These are phyloP conservation scores for Datisca glomerata DNA, from an alignment of 306 rosid genomes.

Conservation along the genomic window DNA sequence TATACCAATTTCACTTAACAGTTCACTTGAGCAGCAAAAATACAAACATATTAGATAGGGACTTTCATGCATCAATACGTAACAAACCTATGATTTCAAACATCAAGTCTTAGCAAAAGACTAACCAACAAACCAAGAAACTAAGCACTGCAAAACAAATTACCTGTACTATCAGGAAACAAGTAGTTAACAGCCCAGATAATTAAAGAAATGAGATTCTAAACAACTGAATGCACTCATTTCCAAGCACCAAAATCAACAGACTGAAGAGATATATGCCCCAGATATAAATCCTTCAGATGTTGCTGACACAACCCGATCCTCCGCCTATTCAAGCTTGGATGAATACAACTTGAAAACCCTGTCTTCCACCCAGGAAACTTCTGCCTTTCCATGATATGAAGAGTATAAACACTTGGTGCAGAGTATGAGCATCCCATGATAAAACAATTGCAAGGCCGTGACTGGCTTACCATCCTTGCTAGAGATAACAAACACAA, in stretches of 20 bases:
- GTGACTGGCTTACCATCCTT: slow-evolving; percentile 60
- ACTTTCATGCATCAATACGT: too few species aligned
- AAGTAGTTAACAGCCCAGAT: too few species aligned
- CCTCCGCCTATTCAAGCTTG: slow-evolving; percentile 66
- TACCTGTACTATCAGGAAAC: too few species aligned
- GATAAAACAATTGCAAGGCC: slow-evolving; percentile 75
- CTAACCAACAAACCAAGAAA: too few species aligned
- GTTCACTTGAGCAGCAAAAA: too few species aligned
- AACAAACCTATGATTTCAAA: too few species aligned
- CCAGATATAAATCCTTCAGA: slow-evolving; percentile 60
- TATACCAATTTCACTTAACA: too few species aligned
- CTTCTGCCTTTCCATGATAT: slow-evolving; percentile 88
- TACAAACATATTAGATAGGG: too few species aligned
- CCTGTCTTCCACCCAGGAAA: slow-evolving; percentile 95
- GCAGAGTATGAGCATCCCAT: slow-evolving; percentile 58
- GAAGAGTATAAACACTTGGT: slow-evolving; percentile 67
- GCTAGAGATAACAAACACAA: slow-evolving; percentile 62
- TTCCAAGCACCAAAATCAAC: slow-evolving; percentile 78
- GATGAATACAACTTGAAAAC: slow-evolving; percentile 76
- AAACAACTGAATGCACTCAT: slow-evolving; percentile 19
- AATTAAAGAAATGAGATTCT: slow-evolving; percentile 10
- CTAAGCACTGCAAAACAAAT: too few species aligned
- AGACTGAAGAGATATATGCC: slow-evolving; percentile 78
- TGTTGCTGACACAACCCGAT: slow-evolving; percentile 73
- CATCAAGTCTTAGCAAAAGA: too few species aligned